phyloP scores from a whole-genome alignment of 164 flowering plant genomes.

The Magnolia kwangsiensis region DNA sequence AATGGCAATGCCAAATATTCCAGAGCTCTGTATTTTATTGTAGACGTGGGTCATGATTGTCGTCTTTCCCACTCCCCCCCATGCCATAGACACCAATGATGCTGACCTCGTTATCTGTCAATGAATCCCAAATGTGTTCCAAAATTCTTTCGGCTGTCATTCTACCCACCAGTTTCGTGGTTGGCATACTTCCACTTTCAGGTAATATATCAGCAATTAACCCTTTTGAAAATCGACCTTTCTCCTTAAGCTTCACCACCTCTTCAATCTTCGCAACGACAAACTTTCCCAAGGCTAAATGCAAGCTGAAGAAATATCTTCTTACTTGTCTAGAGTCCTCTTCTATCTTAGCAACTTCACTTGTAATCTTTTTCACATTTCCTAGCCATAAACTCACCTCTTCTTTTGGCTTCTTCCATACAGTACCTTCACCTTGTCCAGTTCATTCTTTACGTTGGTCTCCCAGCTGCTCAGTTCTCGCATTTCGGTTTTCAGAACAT shows the following conservation, averaged over 20 bases:
- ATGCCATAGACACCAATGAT: constrained; percentile 15
- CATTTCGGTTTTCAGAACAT: neutral
- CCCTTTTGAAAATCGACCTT: constrained; percentile 8
- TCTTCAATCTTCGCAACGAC: neutral
- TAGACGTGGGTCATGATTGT: constrained; percentile 12
- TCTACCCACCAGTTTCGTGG: neutral
- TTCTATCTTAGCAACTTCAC: neutral
- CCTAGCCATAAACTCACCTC: neutral
- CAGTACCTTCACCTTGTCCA: neutral
- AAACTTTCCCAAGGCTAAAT: neutral
- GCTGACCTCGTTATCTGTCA: neutral
- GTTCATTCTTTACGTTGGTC: neutral
- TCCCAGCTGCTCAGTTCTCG: neutral
- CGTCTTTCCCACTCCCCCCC: constrained; percentile 22
- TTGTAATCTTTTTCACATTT: neutral
- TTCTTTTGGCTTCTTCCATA: constrained; percentile 1
- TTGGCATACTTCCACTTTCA: neutral
- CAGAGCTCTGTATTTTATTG: neutral
- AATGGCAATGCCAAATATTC: neutral
- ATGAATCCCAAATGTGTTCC: neutral
- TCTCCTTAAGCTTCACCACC: constrained; percentile 1
- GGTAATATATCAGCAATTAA: neutral
- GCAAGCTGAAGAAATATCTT: neutral
- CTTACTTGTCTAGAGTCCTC: neutral
- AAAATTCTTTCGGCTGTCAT: neutral